Percentiles rank a stretch among this genome's conserved stretches.
Evolutionary conservation across 352 stramenopile species (phyloP).

Genomic region (Phytophthora brassicae): DNA sequence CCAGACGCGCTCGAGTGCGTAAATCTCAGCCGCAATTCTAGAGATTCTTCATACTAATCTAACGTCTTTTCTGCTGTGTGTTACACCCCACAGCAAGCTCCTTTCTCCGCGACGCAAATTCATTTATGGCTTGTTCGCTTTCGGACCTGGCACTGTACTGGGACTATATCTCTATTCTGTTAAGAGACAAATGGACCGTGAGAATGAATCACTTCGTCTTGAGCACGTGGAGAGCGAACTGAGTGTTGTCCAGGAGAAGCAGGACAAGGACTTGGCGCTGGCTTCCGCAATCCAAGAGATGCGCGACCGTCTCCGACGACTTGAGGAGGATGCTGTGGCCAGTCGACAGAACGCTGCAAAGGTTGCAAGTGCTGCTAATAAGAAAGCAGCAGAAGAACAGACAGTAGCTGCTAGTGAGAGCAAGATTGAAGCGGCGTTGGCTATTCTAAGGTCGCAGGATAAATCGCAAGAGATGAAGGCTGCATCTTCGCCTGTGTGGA

Average conservation of each 20-base stretch:
- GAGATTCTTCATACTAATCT: background rate
- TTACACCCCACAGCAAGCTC: constrained; percentile 42
- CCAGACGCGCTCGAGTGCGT: constrained; percentile 70
- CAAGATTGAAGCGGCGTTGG: constrained; percentile 42
- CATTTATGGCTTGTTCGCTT: constrained; percentile 68
- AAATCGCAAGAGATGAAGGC: constrained; percentile 5
- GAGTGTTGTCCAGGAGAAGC: constrained; percentile 33
- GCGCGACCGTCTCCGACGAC: constrained; percentile 47
- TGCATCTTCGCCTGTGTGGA: constrained; percentile 1
- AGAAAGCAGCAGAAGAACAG: constrained; percentile 4
- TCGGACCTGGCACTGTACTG: constrained; percentile 64
- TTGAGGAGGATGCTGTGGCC: constrained; percentile 50
- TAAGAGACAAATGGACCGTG: constrained; percentile 64
- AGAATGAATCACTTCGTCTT: constrained; percentile 59
- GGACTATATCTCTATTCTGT: constrained; percentile 74
- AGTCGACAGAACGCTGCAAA: constrained; percentile 30
- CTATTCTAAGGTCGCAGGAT: constrained; percentile 23
- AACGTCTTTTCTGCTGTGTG: background rate
- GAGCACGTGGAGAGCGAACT: constrained; percentile 49
- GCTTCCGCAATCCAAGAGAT: constrained; percentile 59
- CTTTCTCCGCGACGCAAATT: constrained; percentile 64
- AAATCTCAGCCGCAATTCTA: background rate
- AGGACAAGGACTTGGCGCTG: constrained; percentile 59
- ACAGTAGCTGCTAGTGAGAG: constrained; percentile 24
- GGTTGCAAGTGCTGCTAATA: constrained; percentile 6